Evolutionary conservation across 129 eudicot genomes (phyloP).

Genomic region (Dittrichia graveolens): DNA sequence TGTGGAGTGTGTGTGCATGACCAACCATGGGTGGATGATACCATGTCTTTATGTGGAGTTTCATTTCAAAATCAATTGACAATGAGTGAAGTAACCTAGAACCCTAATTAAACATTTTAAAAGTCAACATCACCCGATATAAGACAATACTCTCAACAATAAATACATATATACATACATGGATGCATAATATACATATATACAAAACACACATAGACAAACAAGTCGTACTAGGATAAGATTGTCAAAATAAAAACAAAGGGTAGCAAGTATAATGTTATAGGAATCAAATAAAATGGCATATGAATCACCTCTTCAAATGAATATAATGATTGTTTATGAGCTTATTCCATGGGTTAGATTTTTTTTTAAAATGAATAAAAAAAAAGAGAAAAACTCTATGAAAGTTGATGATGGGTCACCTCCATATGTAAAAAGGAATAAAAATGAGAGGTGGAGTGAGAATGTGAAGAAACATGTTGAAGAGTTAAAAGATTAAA

Average conservation of each 20-base stretch:
- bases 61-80: no score
- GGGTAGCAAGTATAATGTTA: not conserved
- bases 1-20: no score
- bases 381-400: not conserved
- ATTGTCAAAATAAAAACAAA: not conserved
- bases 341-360: constrained; percentile 7
- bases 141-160: no score
- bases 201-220: no score
- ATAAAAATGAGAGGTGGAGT: constrained; percentile 28
- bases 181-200: no score
- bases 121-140: no score
- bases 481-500: not conserved
- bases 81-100: no score
- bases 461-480: constrained; percentile 1
- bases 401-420: constrained; percentile 43
- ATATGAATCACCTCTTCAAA: not conserved
- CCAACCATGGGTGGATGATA: no score
- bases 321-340: constrained; percentile 21
- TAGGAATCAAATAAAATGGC: not conserved
- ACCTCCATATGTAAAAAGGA: constrained; percentile 34
- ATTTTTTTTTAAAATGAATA: not conserved
- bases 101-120: no score
- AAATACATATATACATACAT: no score
- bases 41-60: no score
- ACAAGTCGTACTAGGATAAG: no score